These are phyloP conservation scores for Ganoderma leucocontextum DNA, from an alignment of 1,284 basidiomycete genomes.

Conservation along the genomic window DNA sequence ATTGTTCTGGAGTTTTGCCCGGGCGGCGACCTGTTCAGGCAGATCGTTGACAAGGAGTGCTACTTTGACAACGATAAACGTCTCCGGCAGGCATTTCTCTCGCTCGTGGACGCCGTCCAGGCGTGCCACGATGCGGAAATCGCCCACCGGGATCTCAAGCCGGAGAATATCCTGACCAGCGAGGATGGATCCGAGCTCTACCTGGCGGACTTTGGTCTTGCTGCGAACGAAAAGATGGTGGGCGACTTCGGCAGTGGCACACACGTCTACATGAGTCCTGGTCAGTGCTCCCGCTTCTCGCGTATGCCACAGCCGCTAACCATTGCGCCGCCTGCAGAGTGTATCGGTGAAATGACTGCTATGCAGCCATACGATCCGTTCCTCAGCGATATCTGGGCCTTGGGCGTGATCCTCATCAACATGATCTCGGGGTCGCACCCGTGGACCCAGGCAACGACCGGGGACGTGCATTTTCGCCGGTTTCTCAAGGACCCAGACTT, in stretches of 20 bases:
- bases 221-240: constrained; percentile 58
- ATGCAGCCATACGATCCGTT: constrained; percentile 66
- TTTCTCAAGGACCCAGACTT: constrained; percentile 60
- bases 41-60: constrained; percentile 58
- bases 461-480: constrained; percentile 73
- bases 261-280: constrained; percentile 71
- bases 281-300: constrained; percentile 36
- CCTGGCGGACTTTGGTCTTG: constrained; percentile 75
- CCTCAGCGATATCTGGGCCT: constrained; percentile 90
- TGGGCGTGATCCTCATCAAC: constrained; percentile 62
- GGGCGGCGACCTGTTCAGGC: constrained; percentile 70
- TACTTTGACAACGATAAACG: constrained; percentile 61
- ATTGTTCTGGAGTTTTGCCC: constrained; percentile 70
- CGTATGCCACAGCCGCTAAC: not conserved
- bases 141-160: constrained; percentile 78
- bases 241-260: constrained; percentile 58
- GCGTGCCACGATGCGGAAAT: constrained; percentile 67
- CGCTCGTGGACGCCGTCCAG: constrained; percentile 71
- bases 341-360: constrained; percentile 29
- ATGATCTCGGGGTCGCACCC: constrained; percentile 88
- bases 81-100: constrained; percentile 60
- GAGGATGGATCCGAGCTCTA: constrained; percentile 56
- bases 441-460: constrained; percentile 79
- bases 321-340: constrained; percentile 31
- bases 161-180: constrained; percentile 74